Evolutionary conservation across 352 stramenopile genomes (phyloP).

Genomic region (Aphanomyces invadans): DNA sequence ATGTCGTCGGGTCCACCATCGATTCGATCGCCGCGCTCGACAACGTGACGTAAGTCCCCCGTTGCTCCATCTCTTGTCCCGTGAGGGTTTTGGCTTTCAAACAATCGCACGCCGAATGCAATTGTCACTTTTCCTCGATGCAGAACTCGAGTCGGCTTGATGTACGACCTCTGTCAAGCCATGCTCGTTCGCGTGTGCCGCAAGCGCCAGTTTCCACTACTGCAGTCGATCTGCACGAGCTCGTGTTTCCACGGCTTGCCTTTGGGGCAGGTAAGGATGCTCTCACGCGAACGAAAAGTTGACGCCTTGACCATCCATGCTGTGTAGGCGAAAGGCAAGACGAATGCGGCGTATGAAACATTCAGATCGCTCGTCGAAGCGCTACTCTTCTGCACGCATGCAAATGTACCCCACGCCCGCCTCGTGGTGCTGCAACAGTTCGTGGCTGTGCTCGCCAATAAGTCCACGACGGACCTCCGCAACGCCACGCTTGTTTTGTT

Average conservation of each 20-base stretch:
- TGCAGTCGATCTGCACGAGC: constrained; percentile 43
- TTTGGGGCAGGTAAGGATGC: not conserved
- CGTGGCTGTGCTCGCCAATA: constrained; percentile 40
- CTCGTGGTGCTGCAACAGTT: constrained; percentile 58
- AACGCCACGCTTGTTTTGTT: constrained; percentile 6
- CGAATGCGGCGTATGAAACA: constrained; percentile 23
- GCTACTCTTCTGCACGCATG: constrained; percentile 26
- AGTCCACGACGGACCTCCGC: constrained; percentile 27
- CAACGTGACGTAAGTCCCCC: constrained; percentile 43
- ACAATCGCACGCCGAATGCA: too few species aligned
- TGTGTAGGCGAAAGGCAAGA: constrained; percentile 5
- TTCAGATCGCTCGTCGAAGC: constrained; percentile 44
- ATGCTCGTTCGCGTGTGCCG: constrained; percentile 34
- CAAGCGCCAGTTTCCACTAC: constrained; percentile 40
- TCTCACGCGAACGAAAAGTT: not conserved
- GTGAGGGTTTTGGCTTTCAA: too few species aligned
- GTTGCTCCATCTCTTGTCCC: not conserved
- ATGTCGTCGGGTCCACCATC: constrained; percentile 43
- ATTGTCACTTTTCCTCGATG: too few species aligned
- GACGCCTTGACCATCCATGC: not conserved
- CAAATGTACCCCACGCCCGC: constrained; percentile 41
- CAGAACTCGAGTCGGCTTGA: constrained; percentile 42
- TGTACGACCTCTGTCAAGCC: constrained; percentile 38
- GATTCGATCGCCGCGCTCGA: constrained; percentile 59
- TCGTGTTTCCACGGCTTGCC: constrained; percentile 34